Base-by-base conservation (phyloP, 495 filamentous ascomycete genomes). In the Chlorociboria aeruginascens region DNA sequence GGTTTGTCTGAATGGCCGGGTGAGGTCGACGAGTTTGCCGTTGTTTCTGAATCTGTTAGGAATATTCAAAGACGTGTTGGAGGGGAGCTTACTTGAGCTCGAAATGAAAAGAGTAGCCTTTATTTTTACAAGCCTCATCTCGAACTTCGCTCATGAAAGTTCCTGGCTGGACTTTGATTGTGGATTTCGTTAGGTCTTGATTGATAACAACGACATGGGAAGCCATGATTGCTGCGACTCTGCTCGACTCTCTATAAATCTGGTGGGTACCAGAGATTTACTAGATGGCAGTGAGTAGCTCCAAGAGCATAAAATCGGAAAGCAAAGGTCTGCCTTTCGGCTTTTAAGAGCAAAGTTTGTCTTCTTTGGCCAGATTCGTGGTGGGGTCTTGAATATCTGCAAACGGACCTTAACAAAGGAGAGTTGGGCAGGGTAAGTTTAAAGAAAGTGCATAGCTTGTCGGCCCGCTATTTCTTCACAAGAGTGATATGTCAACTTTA, bases 171-270 rank as follows among this genome's bases (percentile, higher is more conserved):
- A 89, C 87, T 63, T 92, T 93, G 61, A 98, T 68, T n/a, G 74
- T 82, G 32, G 75, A 73, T 54, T 83, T 74, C 50, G 79, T 76
- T 50, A 84, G 76, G 49, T 83, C 77, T 32, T 81, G 73, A 60
- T 90, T 84, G 39, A 95, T 74, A 33, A 98, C 85, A 52, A 90
- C 81, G 48, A 98, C 85, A 62, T 92, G 85, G 32, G 90, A 83
- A 50, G 86, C 81, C 86, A 95, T 95, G 53, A 50, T 69, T 44
- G 7, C 17, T 42, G 13, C 17, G n/a, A 14, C 31, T 6, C 6
- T 11, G 33, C 2, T 14, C 7, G 11, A 14, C 20, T 1, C 20
- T 25, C 20, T 25, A 4, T 4, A 25, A 4, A 4, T 30, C 45
- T 43, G 14, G 30, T 30, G 14, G 30, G 20, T 25, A 4, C 20